Percentiles rank a stretch among this genome's conserved stretches.
These are phyloP conservation scores for Ilyonectria mors-panacis DNA, from an alignment of 2,329 filamentous ascomycete genomes.

Conservation along the genomic window DNA sequence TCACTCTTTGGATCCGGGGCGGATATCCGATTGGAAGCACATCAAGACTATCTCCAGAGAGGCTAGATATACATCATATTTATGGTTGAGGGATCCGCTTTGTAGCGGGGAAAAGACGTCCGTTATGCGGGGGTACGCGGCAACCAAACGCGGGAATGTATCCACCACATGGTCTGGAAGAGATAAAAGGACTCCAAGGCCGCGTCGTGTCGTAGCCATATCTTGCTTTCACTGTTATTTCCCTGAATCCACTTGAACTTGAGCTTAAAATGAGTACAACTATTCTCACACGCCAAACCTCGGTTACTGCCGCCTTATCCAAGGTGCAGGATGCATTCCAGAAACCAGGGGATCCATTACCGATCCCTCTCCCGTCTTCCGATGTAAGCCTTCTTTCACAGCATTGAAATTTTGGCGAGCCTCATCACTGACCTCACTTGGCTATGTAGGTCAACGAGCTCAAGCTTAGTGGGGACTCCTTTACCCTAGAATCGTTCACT, in stretches of 20 bases:
- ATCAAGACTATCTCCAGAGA: background rate
- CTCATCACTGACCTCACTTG: background rate
- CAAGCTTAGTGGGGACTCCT: constrained; percentile 1
- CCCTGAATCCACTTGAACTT: background rate
- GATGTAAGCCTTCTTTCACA: background rate
- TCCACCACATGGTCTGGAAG: background rate
- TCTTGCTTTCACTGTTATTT: background rate
- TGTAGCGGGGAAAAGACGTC: background rate
- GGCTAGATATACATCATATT: background rate
- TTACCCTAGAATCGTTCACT: constrained; percentile 6
- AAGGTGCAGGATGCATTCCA: background rate
- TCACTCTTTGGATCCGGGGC: background rate
- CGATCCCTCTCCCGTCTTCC: background rate
- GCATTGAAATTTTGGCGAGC: background rate
- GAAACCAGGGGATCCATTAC: background rate
- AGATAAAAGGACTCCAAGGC: background rate
- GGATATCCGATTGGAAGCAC: background rate
- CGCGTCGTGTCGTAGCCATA: background rate
- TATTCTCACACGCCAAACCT: background rate
- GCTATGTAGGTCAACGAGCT: background rate
- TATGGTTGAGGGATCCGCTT: background rate
- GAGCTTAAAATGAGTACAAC: background rate
- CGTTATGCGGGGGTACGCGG: background rate
- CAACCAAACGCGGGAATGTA: background rate
- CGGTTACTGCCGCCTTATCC: background rate